Evolutionary conservation across 371 early-diverging fungal species (phyloP).

Genomic region (Rhizopus delemar): DNA sequence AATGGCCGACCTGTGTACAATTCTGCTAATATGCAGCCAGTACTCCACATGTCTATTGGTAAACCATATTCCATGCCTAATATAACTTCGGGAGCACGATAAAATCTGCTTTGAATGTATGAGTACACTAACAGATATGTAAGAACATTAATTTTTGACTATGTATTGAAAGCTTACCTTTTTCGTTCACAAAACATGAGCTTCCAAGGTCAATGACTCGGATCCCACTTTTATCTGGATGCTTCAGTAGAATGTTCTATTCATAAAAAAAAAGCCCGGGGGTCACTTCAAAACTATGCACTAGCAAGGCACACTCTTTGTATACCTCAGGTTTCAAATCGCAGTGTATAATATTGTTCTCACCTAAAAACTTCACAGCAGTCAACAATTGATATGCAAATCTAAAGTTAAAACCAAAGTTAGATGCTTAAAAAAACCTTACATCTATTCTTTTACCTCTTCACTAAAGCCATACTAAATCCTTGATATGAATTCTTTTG

Average conservation of each 20-base stretch:
- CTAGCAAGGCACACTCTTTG: neutral
- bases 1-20: constrained; percentile 85
- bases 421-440: neutral
- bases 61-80: constrained; percentile 83
- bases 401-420: constrained; percentile 18
- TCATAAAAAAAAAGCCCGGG: neutral
- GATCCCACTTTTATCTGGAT: constrained; percentile 59
- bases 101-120: constrained; percentile 96
- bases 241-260: constrained; percentile 65
- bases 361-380: constrained; percentile 67
- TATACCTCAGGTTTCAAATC: constrained; percentile 93
- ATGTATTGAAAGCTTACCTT: constrained; percentile 17
- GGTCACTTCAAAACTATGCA: neutral
- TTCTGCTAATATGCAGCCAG: constrained; percentile 98
- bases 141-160: neutral
- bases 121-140: constrained; percentile 74
- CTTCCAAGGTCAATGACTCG: constrained; percentile 95
- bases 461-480: constrained; percentile 80
- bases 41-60: constrained; percentile 98
- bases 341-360: constrained; percentile 86
- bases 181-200: constrained; percentile 73
- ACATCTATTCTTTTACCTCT: constrained; percentile 46
- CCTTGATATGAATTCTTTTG: constrained; percentile 93
- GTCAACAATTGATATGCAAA: constrained; percentile 84
- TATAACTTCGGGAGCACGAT: constrained; percentile 96